phyloP scores from a whole-genome alignment of 441 rosid species.

The Mallotus japonicus region DNA sequence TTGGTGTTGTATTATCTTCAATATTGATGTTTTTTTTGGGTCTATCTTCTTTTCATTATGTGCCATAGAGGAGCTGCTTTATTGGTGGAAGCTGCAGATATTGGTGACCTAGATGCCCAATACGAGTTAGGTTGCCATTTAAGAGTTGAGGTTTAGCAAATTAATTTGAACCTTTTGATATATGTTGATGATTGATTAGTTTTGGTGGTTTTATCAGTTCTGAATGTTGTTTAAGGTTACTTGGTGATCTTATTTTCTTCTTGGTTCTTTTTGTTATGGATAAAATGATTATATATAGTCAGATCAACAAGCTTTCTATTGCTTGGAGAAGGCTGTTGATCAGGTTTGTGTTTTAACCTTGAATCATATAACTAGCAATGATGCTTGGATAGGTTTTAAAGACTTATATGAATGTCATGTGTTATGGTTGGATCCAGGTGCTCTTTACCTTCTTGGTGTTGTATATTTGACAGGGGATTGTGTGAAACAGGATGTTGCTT shows the following conservation, averaged over 20 bases:
- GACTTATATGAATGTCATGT: conserved; percentile 34
- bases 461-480: conserved; percentile 89
- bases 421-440: conserved; percentile 85
- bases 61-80: conserved; percentile 77
- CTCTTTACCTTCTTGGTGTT: conserved; percentile 85
- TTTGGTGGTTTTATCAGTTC: background rate
- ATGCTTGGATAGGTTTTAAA: conserved; percentile 17
- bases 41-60: background rate
- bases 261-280: conserved; percentile 9
- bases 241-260: background rate
- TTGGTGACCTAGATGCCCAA: conserved; percentile 91
- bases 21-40: conserved; percentile 14
- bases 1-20: conserved; percentile 1
- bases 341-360: conserved; percentile 45
- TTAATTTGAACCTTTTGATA: background rate
- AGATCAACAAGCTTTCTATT: conserved; percentile 88
- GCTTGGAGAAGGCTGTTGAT: conserved; percentile 88
- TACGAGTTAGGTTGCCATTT: conserved; percentile 76
- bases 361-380: background rate
- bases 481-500: conserved; percentile 80
- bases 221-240: too few relatives aligned
- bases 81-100: conserved; percentile 85
- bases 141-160: conserved; percentile 68
- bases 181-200: background rate
- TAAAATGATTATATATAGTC: conserved; percentile 78